Evolutionary conservation across 2,329 filamentous ascomycete genomes (phyloP).

Genomic region (Ophiosphaerella herpotricha): DNA sequence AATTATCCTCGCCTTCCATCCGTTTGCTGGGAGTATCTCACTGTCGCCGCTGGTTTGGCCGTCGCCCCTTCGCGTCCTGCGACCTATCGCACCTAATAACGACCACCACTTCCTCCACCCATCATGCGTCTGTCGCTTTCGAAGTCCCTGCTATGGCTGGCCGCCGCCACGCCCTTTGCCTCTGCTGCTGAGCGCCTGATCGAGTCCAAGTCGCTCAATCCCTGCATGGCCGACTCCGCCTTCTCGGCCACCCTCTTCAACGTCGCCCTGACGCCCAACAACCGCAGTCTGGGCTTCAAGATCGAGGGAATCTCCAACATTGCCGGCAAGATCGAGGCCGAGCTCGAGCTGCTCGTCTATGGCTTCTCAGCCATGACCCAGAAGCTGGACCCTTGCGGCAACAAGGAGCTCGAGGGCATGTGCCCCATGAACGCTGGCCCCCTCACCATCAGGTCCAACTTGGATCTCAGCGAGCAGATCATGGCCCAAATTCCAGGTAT

Average conservation of each 20-base stretch:
- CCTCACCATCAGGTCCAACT: constrained; percentile 75
- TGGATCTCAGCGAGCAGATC: constrained; percentile 61
- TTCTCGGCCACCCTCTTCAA: constrained; percentile 92
- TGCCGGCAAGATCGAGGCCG: constrained; percentile 78
- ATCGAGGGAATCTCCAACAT: constrained; percentile 84
- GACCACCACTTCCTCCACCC: constrained; percentile 13
- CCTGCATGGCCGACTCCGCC: constrained; percentile 81
- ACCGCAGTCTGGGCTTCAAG: constrained; percentile 72
- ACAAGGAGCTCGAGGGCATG: constrained; percentile 68
- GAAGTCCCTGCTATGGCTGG: constrained; percentile 40
- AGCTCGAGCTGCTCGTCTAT: constrained; percentile 78
- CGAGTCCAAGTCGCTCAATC: constrained; percentile 79
- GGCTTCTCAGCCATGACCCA: constrained; percentile 73
- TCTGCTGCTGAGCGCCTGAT: constrained; percentile 66
- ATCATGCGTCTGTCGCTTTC: constrained; percentile 43
- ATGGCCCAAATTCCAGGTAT: constrained; percentile 69
- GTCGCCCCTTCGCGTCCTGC: constrained; percentile 15
- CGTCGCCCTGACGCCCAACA: constrained; percentile 76
- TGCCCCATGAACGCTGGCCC: constrained; percentile 90
- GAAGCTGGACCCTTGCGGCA: constrained; percentile 75
- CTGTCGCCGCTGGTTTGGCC: constrained; percentile 43
- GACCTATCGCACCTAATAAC: constrained; percentile 12
- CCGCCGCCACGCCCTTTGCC: constrained; percentile 52
- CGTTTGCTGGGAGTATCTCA: constrained; percentile 14
- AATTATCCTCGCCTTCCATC: not conserved